Conservation (phyloP, 495 filamentous ascomycete genomes). For the Penicillium canescens region DNA sequence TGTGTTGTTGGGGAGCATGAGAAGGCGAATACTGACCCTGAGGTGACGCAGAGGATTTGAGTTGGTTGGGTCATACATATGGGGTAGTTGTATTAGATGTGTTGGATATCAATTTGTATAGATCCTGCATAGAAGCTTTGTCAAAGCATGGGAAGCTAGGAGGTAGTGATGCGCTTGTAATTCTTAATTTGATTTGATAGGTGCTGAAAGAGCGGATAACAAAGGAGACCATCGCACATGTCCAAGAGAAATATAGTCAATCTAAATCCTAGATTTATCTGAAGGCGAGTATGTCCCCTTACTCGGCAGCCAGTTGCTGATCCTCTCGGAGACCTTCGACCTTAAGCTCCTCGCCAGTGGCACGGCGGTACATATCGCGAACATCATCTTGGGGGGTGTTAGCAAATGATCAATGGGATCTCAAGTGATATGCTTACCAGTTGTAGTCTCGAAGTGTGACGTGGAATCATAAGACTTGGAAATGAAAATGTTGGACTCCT, state of each 20-base stretch:
- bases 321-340: slow-evolving; percentile 56
- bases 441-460: slow-evolving; percentile 95
- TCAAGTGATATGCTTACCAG: slow-evolving; percentile 44
- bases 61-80: neutral
- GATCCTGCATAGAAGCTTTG: neutral
- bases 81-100: neutral
- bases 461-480: slow-evolving; percentile 98
- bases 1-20: slow-evolving; percentile 67
- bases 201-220: slow-evolving; percentile 10
- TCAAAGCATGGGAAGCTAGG: neutral
- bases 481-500: slow-evolving; percentile 91
- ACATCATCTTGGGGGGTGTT: slow-evolving; percentile 69
- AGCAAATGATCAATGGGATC: neutral
- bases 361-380: slow-evolving; percentile 86
- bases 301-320: slow-evolving; percentile 52
- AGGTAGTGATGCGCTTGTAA: slow-evolving; percentile 14
- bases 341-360: slow-evolving; percentile 84
- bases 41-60: slow-evolving; percentile 29
- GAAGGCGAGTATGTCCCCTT: slow-evolving; percentile 17
- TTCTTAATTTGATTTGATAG: slow-evolving; percentile 16
- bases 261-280: slow-evolving; percentile 35
- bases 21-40: slow-evolving; percentile 64
- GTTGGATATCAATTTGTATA: slow-evolving; percentile 2
- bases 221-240: slow-evolving; percentile 23
- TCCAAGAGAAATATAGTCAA: slow-evolving; percentile 35